phyloP scores from a whole-genome alignment of 768 basidiomycete species.

The Neoboletus subvelutipes region DNA sequence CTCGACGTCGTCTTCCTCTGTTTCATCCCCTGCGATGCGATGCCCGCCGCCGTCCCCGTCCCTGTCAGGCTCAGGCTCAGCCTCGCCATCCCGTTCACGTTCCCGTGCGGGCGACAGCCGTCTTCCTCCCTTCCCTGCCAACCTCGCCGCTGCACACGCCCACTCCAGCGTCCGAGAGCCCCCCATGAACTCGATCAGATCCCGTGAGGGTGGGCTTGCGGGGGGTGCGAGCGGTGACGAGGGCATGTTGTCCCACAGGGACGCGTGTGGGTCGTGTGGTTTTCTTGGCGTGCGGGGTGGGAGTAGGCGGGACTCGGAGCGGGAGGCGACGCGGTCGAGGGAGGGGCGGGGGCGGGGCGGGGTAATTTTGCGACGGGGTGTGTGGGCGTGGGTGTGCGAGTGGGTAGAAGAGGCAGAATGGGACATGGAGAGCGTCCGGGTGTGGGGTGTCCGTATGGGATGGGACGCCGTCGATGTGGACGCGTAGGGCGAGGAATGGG shows the following conservation, averaged over 20 bases:
- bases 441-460: slow-evolving; percentile 34
- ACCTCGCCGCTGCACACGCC: slow-evolving; percentile 44
- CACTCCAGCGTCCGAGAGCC: slow-evolving; percentile 31
- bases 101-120: slow-evolving; percentile 6
- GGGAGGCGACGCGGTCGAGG: slow-evolving; percentile 31
- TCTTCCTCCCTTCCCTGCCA: slow-evolving; percentile 44
- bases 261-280: slow-evolving; percentile 29
- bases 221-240: slow-evolving; percentile 45
- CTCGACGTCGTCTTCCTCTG: slow-evolving; percentile 66
- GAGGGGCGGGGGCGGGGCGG: slow-evolving; percentile 33
- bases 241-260: slow-evolving; percentile 36
- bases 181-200: slow-evolving; percentile 32
- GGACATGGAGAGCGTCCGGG: slow-evolving; percentile 34
- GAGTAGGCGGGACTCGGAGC: slow-evolving; percentile 32
- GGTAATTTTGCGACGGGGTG: slow-evolving; percentile 30
- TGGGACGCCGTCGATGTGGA: slow-evolving; percentile 31
- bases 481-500: slow-evolving; percentile 17
- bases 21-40: slow-evolving; percentile 38
- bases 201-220: slow-evolving; percentile 32
- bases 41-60: background rate
- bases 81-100: slow-evolving; percentile 14
- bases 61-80: too few species aligned
- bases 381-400: slow-evolving; percentile 1
- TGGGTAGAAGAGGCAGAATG: background rate
- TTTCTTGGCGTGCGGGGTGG: slow-evolving; percentile 32